Conservation (phyloP, 129 eudicot genomes). For the Centrapalus pauciflorus region DNA sequence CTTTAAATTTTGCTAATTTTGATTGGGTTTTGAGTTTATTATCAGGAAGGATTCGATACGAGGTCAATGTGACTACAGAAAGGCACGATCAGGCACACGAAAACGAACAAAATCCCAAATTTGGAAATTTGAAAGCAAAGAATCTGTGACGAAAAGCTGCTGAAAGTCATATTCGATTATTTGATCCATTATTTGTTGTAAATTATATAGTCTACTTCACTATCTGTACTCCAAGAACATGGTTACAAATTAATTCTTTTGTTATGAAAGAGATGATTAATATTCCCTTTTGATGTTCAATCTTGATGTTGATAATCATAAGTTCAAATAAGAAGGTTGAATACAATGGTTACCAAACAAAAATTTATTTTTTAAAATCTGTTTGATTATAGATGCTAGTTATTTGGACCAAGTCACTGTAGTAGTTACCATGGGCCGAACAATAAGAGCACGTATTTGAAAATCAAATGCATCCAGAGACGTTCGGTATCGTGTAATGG, state of each 20-base stretch:
- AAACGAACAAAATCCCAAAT: slow-evolving; percentile 34
- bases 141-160: slow-evolving; percentile 34
- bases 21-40: slow-evolving; percentile 4
- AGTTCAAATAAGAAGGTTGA: too few species aligned
- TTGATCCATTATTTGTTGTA: slow-evolving; percentile 20
- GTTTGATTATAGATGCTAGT: too few species aligned
- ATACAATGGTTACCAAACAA: too few species aligned
- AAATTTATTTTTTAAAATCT: too few species aligned
- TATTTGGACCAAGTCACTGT: too few species aligned
- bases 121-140: slow-evolving; percentile 34
- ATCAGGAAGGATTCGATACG: slow-evolving; percentile 40
- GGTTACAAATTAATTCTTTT: not conserved
- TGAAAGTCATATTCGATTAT: slow-evolving; percentile 13
- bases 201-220: slow-evolving; percentile 14
- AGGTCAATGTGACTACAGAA: slow-evolving; percentile 33
- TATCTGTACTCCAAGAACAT: slow-evolving; percentile 4
- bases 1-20: not conserved
- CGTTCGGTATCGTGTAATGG: too few species aligned
- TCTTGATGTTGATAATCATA: too few species aligned
- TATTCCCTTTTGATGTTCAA: not conserved
- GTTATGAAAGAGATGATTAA: not conserved
- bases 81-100: slow-evolving; percentile 32
- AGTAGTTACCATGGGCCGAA: too few species aligned
- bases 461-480: too few species aligned
- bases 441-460: too few species aligned